Conservation (phyloP, 106 monocot species). For the Dendrobium nobile region DNA sequence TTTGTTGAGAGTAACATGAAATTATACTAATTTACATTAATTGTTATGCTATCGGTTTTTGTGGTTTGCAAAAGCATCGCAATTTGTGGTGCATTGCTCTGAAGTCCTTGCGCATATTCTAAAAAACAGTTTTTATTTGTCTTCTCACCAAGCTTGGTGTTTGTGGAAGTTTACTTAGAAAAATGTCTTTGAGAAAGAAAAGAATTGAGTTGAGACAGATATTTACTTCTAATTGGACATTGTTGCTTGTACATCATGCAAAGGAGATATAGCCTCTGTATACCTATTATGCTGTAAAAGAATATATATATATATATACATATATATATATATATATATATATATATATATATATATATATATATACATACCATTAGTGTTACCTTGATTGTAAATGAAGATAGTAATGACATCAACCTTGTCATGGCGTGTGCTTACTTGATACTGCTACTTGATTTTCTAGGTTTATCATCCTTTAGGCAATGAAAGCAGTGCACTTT, state of each 20-base stretch:
- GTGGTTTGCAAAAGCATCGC: neutral
- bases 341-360: neutral
- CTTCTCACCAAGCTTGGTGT: neutral
- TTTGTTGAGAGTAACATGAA: neutral
- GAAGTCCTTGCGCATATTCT: neutral
- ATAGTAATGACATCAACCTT: neutral
- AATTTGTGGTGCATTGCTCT: neutral
- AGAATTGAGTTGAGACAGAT: neutral
- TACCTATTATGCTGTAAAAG: neutral
- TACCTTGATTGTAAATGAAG: neutral
- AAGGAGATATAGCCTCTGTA: neutral
- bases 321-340: neutral
- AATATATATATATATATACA: neutral
- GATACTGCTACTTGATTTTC: neutral
- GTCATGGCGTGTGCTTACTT: neutral
- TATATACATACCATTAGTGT: neutral
- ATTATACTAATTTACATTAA: neutral
- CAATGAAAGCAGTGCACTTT: conserved; percentile 25
- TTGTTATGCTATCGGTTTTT: neutral
- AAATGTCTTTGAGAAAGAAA: conserved; percentile 1
- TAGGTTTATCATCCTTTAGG: conserved; percentile 44
- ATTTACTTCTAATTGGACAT: neutral
- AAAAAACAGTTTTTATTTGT: neutral
- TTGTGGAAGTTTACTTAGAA: neutral
- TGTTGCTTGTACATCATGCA: neutral